These are phyloP conservation scores for Striga hermonthica DNA, from an alignment of 305 asterid species.

Conservation along the genomic window DNA sequence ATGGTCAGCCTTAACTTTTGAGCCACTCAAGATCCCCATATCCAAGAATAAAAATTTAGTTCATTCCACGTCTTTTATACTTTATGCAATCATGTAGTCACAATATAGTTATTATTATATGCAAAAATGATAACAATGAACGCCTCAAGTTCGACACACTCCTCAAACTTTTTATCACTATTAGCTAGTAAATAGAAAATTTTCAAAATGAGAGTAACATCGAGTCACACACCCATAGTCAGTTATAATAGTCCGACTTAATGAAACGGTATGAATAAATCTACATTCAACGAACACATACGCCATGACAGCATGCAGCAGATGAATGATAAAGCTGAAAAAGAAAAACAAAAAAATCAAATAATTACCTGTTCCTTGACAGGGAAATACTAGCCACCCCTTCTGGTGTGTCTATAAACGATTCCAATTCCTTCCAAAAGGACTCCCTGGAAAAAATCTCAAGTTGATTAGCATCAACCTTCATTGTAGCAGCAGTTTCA, in stretches of 20 bases:
- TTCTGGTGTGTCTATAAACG: conserved; percentile 46
- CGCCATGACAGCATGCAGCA: conserved; percentile 14
- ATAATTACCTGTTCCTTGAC: conserved; percentile 31
- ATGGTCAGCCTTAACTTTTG: no score
- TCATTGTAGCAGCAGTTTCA: conserved; percentile 30
- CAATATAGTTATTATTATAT: no score
- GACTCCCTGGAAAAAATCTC: conserved; percentile 48
- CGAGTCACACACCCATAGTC: neutral
- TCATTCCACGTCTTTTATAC: no score
- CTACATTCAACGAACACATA: conserved; percentile 16
- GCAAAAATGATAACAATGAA: no score
- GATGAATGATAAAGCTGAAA: conserved; percentile 22
- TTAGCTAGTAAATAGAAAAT: no score
- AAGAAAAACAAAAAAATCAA: conserved; percentile 31
- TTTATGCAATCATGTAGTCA: no score
- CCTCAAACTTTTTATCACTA: no score
- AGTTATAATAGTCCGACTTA: conserved; percentile 6
- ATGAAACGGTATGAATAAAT: conserved; percentile 17
- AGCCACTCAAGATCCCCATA: no score
- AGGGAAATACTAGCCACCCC: conserved; percentile 47
- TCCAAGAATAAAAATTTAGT: no score
- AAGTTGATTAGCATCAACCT: conserved; percentile 32
- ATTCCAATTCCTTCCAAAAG: conserved; percentile 67
- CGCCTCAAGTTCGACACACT: no score
- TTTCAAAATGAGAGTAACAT: no score